Evolutionary conservation across 306 rosid genomes (phyloP).

Genomic region (Chamaecrista fasciculata): DNA sequence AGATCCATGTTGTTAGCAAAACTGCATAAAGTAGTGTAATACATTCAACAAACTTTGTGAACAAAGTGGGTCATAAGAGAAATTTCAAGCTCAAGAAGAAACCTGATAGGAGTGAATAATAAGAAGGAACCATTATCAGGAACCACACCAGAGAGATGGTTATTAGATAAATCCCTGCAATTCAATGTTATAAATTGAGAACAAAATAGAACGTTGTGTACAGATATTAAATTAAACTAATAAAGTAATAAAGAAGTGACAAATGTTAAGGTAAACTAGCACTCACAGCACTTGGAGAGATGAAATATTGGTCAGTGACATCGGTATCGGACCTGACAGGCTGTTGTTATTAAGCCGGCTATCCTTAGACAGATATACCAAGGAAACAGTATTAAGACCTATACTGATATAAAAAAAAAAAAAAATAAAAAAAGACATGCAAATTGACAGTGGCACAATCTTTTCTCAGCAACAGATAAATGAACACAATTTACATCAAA

Average conservation of each 20-base stretch:
- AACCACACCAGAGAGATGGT: slow-evolving; percentile 81
- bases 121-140: slow-evolving; percentile 99
- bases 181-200: slow-evolving; percentile 15
- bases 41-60: slow-evolving; percentile 22
- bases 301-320: slow-evolving; percentile 89
- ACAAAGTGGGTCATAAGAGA: slow-evolving; percentile 14
- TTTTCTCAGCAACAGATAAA: slow-evolving; percentile 2
- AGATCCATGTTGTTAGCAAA: slow-evolving; percentile 89
- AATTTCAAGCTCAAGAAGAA: slow-evolving; percentile 16
- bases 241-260: slow-evolving; percentile 11
- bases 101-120: slow-evolving; percentile 98
- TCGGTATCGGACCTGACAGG: slow-evolving; percentile 83
- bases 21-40: slow-evolving; percentile 50
- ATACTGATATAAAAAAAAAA: slow-evolving; percentile 14
- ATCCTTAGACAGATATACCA: slow-evolving; percentile 50
- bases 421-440: neutral
- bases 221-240: neutral
- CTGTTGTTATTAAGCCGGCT: slow-evolving; percentile 99
- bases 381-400: slow-evolving; percentile 39
- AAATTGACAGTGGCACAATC: slow-evolving; percentile 10
- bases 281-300: slow-evolving; percentile 98
- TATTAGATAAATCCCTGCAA: slow-evolving; percentile 92
- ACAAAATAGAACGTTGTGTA: too few species aligned
- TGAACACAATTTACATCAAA: neutral
- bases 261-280: slow-evolving; percentile 12